Evolutionary conservation across 176 grass and related monocot species (phyloP).

Genomic region (Chrysopogon serrulatus): DNA sequence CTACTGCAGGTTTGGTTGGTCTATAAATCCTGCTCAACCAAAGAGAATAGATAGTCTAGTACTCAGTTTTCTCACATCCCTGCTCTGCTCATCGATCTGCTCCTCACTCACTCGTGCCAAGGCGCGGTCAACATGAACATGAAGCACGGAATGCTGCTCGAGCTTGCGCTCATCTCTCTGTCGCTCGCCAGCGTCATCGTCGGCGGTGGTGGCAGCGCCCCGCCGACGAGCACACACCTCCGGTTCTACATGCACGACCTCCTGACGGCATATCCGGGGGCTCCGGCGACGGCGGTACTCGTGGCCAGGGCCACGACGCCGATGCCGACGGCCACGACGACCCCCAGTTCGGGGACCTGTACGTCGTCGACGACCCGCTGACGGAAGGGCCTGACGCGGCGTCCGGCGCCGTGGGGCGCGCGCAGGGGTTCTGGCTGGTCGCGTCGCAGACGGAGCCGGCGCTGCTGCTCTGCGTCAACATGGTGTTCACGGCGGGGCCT

Average conservation of each 20-base stretch:
- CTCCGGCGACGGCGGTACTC: too few relatives aligned
- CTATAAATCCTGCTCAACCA: too few relatives aligned
- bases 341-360: too few relatives aligned
- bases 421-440: constrained; percentile 44
- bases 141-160: neutral
- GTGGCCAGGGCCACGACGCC: too few relatives aligned
- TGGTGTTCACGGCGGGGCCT: constrained; percentile 31
- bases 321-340: too few relatives aligned
- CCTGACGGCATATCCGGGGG: neutral
- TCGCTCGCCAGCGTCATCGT: neutral
- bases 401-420: constrained; percentile 39
- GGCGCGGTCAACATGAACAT: too few relatives aligned
- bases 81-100: too few relatives aligned
- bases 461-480: constrained; percentile 32
- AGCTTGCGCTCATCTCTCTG: neutral
- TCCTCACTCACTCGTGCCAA: too few relatives aligned
- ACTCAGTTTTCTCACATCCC: too few relatives aligned
- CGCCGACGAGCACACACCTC: constrained; percentile 34
- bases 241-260: constrained; percentile 62
- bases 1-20: too few relatives aligned
- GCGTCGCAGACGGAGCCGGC: constrained; percentile 2
- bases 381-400: constrained; percentile 20
- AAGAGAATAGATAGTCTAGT: too few relatives aligned
- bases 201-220: too few relatives aligned
- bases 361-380: constrained; percentile 42